Base-by-base conservation (phyloP, 768 basidiomycete species). In the Dendrothele bispora region DNA sequence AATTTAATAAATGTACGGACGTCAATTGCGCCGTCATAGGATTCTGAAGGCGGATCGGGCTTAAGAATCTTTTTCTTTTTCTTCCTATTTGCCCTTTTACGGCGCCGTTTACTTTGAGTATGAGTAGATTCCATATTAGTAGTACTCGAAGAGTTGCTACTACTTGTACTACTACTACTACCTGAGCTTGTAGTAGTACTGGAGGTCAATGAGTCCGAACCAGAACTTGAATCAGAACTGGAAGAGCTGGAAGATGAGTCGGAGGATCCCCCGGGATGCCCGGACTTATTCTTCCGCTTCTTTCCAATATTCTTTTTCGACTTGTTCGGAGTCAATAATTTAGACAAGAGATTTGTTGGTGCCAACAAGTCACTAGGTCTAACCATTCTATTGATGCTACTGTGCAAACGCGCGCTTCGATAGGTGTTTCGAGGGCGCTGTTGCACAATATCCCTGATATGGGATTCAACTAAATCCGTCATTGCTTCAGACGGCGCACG, bases 151-250 rank as follows among this genome's bases (percentile, higher is more conserved):
- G n/a, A n/a, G n/a, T n/a, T n/a, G n/a, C n/a, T n/a, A n/a, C n/a
- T n/a, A n/a, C 30, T 10, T 32, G 10, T 10, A 10, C 30, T 32
- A 32, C 17, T 10, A 10, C 30, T 32, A 32, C 17, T 32, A 10
- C 30, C 45, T 46, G 45, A 46, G 45, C 45, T 46, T n/a, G n/a
- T n/a, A n/a, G n/a, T n/a, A 30, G 30, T 12, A 30, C 30, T 25
- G 12, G 43, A 30, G 34, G 14, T 20, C 20, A 20, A 10, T 39
- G 37, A 21, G 20, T 39, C 37, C 18, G 37, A 39, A 11, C 10
- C 11, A 8, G 37, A 39, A 20, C 12, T 12, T 11, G 11, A 10
- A 21, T 10, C 11, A 8, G 12, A 12, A 39, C 18, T 21, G 5
- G 21, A 40, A 15, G 39, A 40, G 39, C 39, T 40, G 11, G 37